These are phyloP conservation scores for Micractinium conductrix DNA, from an alignment of 139 green algal species.

Conservation along the genomic window DNA sequence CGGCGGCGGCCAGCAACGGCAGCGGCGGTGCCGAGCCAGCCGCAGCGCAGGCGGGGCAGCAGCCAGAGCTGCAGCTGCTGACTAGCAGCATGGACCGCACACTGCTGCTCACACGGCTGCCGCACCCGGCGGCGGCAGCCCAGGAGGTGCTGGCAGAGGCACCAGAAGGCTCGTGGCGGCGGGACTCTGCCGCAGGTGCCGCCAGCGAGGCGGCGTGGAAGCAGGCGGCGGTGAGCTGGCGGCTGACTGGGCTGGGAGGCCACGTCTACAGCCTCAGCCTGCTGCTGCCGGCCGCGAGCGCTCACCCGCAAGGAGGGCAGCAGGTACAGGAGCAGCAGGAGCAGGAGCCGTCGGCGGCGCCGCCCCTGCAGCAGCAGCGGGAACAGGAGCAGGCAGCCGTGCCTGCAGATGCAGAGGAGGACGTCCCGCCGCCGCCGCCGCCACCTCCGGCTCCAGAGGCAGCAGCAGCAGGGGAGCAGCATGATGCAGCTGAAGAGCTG, in stretches of 20 bases:
- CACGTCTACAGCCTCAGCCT: constrained; percentile 8
- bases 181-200: not conserved
- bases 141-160: not conserved
- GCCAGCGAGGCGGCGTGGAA: constrained; percentile 2
- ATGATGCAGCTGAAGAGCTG: too few species aligned
- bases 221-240: constrained; percentile 2
- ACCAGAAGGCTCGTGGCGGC: not conserved
- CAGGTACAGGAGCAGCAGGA: not conserved
- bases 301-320: not conserved
- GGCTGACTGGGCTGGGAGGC: constrained; percentile 22
- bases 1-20: not conserved
- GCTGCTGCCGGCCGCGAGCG: not conserved
- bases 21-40: not conserved
- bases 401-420: too few species aligned
- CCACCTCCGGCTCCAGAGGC: not conserved
- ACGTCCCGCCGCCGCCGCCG: not conserved
- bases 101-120: not conserved
- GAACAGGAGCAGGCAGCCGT: not conserved
- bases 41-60: not conserved
- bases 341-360: not conserved
- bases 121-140: not conserved
- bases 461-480: not conserved
- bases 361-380: too few species aligned
- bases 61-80: constrained; percentile 10
- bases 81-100: constrained; percentile 30